Base-by-base conservation (phyloP, 2,329 filamentous ascomycete genomes). In the Nemania bipapillata region DNA sequence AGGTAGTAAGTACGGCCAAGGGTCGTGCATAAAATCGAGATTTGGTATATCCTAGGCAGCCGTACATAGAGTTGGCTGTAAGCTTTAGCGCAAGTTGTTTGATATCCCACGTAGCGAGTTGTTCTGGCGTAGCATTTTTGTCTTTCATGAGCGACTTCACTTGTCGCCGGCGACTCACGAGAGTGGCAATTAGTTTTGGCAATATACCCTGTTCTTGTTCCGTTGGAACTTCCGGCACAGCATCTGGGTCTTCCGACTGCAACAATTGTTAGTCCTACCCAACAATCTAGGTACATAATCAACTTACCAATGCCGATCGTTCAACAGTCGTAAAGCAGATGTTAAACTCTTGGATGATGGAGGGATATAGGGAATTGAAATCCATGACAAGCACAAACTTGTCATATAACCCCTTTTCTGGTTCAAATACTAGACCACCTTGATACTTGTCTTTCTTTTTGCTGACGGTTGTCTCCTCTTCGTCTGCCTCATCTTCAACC, bases 381-480 rank as follows among this genome's bases (percentile, higher is more conserved):
- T 99, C 96, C 96, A 99, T 99, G 80, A 99, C 96, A 64, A 99
- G 87, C 62, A 99, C 92, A 80, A 96, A 97, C 82, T 96, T 97
- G 86, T 99, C 96, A 78, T 99, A 99, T 4, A 99, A 87, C 20
- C 96, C 96, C 80, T 95, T 97, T 79, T 98, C 94, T 4, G 96
- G 96, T 80, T 99, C 96, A 75, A 99, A 98, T 65, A 99, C 96
- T 35, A 99, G 89, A 85, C 96, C 96, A 78, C 96, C 96, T 84
- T 99, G 98, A 85, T 92, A 99, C 81, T 98, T 99, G 83, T 99
- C 96, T 81, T 97, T 99, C 86, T 98, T 99, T 83, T 97, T 99
- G 68, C 87, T 88, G 71, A 93, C 92, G 8, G 85, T 88, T 15
- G 80, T 86, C 24, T 91, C 92, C 55, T 92, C 91, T 7, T 91